A percentile compares a stretch with the other conserved stretches of the same genome.
phyloP scores from a whole-genome alignment of 2,329 filamentous ascomycete genomes.

The Exophiala calicioides region DNA sequence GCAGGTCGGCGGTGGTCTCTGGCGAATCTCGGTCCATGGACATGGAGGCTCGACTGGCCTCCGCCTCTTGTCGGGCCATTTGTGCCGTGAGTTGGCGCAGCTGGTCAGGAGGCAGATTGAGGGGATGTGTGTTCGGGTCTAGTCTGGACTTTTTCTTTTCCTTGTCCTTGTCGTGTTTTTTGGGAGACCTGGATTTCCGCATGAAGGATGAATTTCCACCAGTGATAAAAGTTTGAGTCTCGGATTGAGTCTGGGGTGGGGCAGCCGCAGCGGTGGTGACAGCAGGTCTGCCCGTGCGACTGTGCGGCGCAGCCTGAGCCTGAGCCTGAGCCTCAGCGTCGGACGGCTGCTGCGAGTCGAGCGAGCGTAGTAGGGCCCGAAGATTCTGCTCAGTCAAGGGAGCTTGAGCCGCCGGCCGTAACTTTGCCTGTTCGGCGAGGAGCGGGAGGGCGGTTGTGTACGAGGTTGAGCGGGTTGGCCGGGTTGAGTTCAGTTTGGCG shows the following conservation, averaged over 20 bases:
- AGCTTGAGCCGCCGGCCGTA: slow-evolving; percentile 8
- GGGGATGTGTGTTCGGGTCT: slow-evolving; percentile 70
- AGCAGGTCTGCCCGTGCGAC: not conserved
- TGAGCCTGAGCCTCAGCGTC: too few relatives aligned
- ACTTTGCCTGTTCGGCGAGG: slow-evolving; percentile 24
- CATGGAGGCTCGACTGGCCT: slow-evolving; percentile 47
- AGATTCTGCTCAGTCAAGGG: slow-evolving; percentile 30
- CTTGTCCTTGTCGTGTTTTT: slow-evolving; percentile 27
- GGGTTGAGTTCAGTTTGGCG: slow-evolving; percentile 21
- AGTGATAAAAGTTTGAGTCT: too few relatives aligned
- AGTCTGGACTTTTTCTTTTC: slow-evolving; percentile 31
- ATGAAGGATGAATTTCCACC: slow-evolving; percentile 23
- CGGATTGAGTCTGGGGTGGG: slow-evolving; percentile 8
- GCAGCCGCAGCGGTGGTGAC: slow-evolving; percentile 14
- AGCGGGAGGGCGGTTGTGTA: slow-evolving; percentile 27
- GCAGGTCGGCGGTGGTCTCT: slow-evolving; percentile 19
- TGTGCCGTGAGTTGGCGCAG: slow-evolving; percentile 68
- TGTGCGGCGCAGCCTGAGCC: not conserved
- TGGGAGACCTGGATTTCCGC: slow-evolving; percentile 30
- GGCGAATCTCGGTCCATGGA: slow-evolving; percentile 72
- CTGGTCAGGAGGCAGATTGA: slow-evolving; percentile 89
- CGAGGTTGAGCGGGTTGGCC: slow-evolving; percentile 22
- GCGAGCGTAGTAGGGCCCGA: slow-evolving; percentile 23
- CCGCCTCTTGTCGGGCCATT: slow-evolving; percentile 45
- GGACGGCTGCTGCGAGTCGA: too few relatives aligned